These are phyloP conservation scores for Amanita exitialis DNA, from an alignment of 768 basidiomycete species.

Conservation along the genomic window DNA sequence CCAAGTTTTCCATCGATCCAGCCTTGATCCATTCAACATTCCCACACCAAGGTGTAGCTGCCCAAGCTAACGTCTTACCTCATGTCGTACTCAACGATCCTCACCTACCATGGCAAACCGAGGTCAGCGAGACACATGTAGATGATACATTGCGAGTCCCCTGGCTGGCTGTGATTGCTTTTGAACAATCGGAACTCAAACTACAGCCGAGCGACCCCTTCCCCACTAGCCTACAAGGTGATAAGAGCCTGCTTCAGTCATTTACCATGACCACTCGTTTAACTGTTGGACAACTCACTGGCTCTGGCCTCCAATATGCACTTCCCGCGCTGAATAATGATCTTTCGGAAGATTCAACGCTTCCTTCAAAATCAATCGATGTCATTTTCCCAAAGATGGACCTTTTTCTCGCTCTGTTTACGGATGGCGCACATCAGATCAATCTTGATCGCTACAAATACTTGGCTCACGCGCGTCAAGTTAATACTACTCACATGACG, in stretches of 20 bases:
- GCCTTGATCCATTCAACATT: neutral
- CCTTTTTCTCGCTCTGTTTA: neutral
- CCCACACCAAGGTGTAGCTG: neutral
- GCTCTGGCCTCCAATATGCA: neutral
- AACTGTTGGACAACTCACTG: neutral
- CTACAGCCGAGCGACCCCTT: neutral
- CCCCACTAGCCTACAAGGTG: too few relatives aligned
- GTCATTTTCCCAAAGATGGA: neutral
- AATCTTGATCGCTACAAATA: neutral
- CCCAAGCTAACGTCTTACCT: neutral
- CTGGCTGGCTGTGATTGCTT: neutral
- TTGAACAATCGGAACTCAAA: neutral
- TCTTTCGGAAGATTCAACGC: neutral
- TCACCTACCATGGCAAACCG: neutral
- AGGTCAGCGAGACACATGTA: too few relatives aligned
- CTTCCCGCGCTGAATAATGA: neutral
- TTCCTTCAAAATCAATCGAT: neutral
- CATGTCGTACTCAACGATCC: neutral
- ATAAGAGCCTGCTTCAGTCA: neutral
- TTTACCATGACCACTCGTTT: neutral
- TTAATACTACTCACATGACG: neutral
- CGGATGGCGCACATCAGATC: neutral
- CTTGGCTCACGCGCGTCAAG: neutral
- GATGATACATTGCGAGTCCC: neutral
- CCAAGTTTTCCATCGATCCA: neutral